Base-by-base conservation (phyloP, 441 rosid genomes). In the Cnidoscolus chayamansa region DNA sequence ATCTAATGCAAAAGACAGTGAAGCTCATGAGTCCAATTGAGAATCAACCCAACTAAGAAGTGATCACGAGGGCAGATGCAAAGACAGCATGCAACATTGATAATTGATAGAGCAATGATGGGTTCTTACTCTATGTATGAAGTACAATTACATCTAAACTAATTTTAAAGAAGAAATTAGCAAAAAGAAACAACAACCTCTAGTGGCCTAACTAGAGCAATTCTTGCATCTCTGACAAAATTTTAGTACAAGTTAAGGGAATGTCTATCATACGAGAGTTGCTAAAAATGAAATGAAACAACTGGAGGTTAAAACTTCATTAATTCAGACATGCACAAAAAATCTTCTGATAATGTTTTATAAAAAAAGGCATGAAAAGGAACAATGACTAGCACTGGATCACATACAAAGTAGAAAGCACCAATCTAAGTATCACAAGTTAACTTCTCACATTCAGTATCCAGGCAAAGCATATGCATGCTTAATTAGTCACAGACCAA, bases 1-100 rank as follows among this genome's bases (percentile, higher is more conserved):
- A 70, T 17, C 70, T 40, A 59, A 58, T 30, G 37, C 35, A 64
- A 20, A 19, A 65, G 47, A 60, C 13, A 61, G 20, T 47, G 55
- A 19, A 8, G 66, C 4, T 31, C 1, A 65, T 19, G 17, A 65
- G 31, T 45, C 54, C 0, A 40, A 40, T 20, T 13, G 11, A 40
- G 12, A 55, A 17, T 19, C 6, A 37, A 40, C 49, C 1, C 47
- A 62, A 62, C n/a, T 16, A 16, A 40, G 8, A 10, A 13, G 10
- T 1, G 59, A 55, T 55, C 59, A 55, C 7, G 17, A 53, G 56
- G 0, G 7, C 19, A 53, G 56, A 53, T 53, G 56, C 19, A 16
- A 53, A 10, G 10, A 63, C n/a, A 63, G 9, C 51, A 40, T 7
- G 31, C 50, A 40, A 40, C 4, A n/a, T 63, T 63, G 10, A 16